Base-by-base conservation (phyloP, 2,329 filamentous ascomycete species). In the Ophiostoma populinum region DNA sequence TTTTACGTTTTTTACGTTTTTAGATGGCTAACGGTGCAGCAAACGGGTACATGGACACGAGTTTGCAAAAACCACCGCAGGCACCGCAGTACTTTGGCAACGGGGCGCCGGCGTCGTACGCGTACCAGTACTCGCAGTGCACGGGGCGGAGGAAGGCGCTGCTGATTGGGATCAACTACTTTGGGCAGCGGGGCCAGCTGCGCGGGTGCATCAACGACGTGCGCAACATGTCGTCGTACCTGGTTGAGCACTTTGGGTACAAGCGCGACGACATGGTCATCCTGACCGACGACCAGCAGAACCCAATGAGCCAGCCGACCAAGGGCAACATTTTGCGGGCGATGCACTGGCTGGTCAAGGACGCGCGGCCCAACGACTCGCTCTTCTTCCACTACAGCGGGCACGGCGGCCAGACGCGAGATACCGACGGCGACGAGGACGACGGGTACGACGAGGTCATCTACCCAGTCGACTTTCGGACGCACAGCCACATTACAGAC, bases 291-390 rank as follows among this genome's bases (percentile, higher is more conserved):
- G 87, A 95, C 53, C 86, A 94, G 59, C 83, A 93, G 54, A 93
- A 93, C 48, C 82, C 83, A 18, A 92, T 94, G 80, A 92, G 83
- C 57, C 83, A 93, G 58, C 87, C 87, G 7, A 93, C 85, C 5
- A 94, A 94, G 56, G 80, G 82, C 46, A 95, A 95, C 51, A 92
- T 95, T 37, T 57, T 95, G 24, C 72, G 87, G 35, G 87, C 87
- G 20, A 95, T 95, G 87, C 86, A 94, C 53, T 95, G 87, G 87
- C 62, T 95, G 15, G 83, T 94, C 39, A 93, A 93, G 58, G 86
- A 93, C 51, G 86, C 87, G 5, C 70, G 70, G 39, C 80, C 85
- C 0, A 92, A 94, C 51, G 87, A 95, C 53, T 92, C 87, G 5
- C 67, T 95, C 6, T 95, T 95, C 59, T 94, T 95, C 62, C 87